Evolutionary conservation across 1,284 basidiomycete genomes (phyloP), one percentile per base, ranked within the genome.

Genomic region (Trichosporon faecale): DNA sequence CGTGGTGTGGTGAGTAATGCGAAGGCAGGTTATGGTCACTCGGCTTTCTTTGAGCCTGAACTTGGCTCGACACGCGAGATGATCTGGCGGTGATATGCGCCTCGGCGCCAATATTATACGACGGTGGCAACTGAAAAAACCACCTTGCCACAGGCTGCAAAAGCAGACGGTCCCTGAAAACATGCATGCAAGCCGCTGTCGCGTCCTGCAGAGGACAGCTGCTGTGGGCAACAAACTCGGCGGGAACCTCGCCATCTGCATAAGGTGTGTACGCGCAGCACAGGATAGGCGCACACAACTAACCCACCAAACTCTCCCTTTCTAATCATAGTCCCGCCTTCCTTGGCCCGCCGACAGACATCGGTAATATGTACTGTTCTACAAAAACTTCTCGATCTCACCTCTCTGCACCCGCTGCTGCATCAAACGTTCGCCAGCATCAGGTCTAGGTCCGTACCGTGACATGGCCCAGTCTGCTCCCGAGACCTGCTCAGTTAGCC

Each of bases 391-490:
- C 49, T 52, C 49, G 8, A 18, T 9, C 66, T 46, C 31, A 14
- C 60, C 35, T 44, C 35, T 31, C 33, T 18, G 68, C 2, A 44
- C 35, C 1, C 66, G 66, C 44, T 71, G 25, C 21, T 27, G 27
- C 11, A 64, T 49, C n/a, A 72, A 25, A 18, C 69, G 60, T 64
- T 73, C 67, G 0, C 69, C 72, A 21, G 72, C 72, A 37, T 73
- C 72, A 0, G 81, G 81, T 11, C 66, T 69, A 2, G 81, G 79
- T 7, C 80, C 81, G 70, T 80, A 81, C 14, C 66, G 71, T 9
- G 52, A 64, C 80, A 82, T 81, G 0, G 79, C 78, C 66, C 71
- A 71, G 70, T 80, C 76, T 2, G 80, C 79, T 5, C 77, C 78
- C 2, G 77, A 72, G 9, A 78, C 33, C 79, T 79, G 64, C 18